phyloP scores from a whole-genome alignment of 495 filamentous ascomycete genomes.

The Neurospora tetraspora region DNA sequence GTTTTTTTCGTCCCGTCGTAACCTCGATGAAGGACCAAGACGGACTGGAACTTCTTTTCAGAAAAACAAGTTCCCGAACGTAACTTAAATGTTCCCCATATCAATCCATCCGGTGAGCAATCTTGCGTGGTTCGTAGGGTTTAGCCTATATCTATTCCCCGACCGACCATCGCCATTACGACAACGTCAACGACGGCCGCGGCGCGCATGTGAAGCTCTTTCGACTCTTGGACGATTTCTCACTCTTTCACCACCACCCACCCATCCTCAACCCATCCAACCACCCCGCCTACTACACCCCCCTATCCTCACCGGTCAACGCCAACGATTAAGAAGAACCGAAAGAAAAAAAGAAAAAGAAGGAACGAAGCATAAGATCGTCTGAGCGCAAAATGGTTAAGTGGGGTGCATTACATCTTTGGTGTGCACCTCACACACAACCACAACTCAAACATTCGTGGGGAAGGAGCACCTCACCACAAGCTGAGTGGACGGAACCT shows the following conservation, averaged over 20 bases:
- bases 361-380: not conserved
- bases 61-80: not conserved
- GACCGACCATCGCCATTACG: not conserved
- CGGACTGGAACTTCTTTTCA: not conserved
- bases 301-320: not conserved
- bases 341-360: not conserved
- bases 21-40: not conserved
- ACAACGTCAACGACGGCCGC: not conserved
- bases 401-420: not conserved
- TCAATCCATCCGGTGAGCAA: not conserved
- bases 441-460: no score
- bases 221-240: no score
- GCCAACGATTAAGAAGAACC: no score
- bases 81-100: not conserved
- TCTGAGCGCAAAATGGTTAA: not conserved
- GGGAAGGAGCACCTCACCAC: no score
- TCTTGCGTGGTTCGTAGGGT: not conserved
- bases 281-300: not conserved
- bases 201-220: not conserved
- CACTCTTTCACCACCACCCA: not conserved
- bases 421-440: not conserved
- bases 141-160: not conserved
- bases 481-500: not conserved
- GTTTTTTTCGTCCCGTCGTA: not conserved
- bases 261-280: not conserved